Base-by-base conservation (phyloP, 768 basidiomycete species). In the Phlegmacium glaucopus region DNA sequence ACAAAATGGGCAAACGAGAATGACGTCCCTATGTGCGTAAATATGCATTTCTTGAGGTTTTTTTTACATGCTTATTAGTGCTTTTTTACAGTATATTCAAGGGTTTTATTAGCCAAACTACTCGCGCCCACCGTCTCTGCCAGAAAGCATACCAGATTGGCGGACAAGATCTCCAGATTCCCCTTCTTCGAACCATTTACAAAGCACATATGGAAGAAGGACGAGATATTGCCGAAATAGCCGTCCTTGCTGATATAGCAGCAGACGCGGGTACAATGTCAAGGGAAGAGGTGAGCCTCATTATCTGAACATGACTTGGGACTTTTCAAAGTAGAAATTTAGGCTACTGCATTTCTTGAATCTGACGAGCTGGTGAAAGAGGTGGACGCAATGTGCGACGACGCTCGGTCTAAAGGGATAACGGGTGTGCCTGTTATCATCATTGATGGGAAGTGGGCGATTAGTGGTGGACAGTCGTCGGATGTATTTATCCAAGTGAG, bases 371-470 rank as follows among this genome's bases (percentile, higher is more conserved):
- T 83, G 47, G 72, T 77, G 56, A 71, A 75, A 44, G 85, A 87
- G 53, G 81, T 91, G 1, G 68, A 82, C 50, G 67, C 70, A 9
- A 79, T 83, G 66, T 82, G 82, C 56, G 71, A 74, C 8, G 75
- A 79, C 40, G 85, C 85, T 34, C 77, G 81, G 45, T 66, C 70
- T 35, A 77, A 82, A 47, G 88, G 88, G 13, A 79, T 92, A 42
- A 82, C 78, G 5, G 88, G 89, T 32, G 87, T 92, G 3, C 90
- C 90, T 7, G 80, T 89, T 70, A 84, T 81, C 22, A 79, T 91
- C 57, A 84, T 91, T 54, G 82, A 90, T 61, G 77, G 80, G 10
- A 84, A 83, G 59, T 91, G 85, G 83, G 86, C 82, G 5, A 75
- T 90, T 22, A 82, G 77, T 42, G 88, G 88, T 8, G 83, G 82